Evolutionary conservation across 306 rosid species (phyloP), one percentile per base, ranked within the genome.

Genomic region (Astragalus membranaceus): DNA sequence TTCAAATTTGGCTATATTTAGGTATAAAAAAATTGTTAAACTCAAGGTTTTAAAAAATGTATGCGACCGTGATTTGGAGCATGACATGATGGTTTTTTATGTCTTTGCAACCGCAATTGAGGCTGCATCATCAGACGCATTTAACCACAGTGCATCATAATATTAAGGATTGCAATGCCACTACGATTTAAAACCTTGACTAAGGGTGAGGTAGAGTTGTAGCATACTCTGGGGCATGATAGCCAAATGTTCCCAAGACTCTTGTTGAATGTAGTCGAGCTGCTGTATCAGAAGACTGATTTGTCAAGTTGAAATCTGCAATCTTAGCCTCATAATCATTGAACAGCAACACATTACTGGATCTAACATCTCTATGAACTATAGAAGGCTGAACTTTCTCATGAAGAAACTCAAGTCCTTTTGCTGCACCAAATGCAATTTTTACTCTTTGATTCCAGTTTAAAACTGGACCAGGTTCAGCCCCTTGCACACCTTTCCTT

Each of bases 181-280:
- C 30, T 3, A 3, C 2, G 30, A 1, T 3, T 26, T 26, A 26
- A 26, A 26, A 26, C 30, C 4, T 26, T 26, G 30, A 39, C 9
- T 13, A 48, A 14, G 17, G 12, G n/a, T 64, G 48, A 70, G 55
- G 58, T 44, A 54, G 32, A 29, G 61, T 8, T 39, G n/a, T 32
- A 58, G 65, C 95, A 74, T 89, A 92, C 98, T 92, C 98, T 41
- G 96, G 98, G 69, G 96, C 96, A 75, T 92, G 98, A 76, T 89
- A 92, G 17, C 96, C 98, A 60, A 92, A 92, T 29, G 98, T 92
- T 80, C 96, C 98, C 76, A 92, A 83, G 60, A 89, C 96, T 75
- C 98, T 87, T 56, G 98, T 92, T 44, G 98, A 92, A 75, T 92
- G 98, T 15, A 92, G 81, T 16, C 96, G 79, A 7, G 95, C 96